Base-by-base conservation (phyloP, 331 rosid species). In the Quercus phellos region DNA sequence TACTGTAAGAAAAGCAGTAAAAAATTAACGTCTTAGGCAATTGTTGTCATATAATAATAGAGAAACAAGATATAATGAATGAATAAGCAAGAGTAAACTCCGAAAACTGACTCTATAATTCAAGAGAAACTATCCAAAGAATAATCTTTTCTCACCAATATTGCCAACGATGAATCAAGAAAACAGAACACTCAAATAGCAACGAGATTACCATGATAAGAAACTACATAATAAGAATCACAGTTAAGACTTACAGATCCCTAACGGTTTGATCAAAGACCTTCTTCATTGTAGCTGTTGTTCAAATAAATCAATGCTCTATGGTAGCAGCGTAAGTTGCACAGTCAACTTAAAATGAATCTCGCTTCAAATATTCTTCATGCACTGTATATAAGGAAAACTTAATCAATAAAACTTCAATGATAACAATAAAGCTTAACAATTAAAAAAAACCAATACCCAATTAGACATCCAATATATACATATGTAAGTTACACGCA, bases 251-350 rank as follows among this genome's bases (percentile, higher is more conserved):
- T 88, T 89, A 93, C 98, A 93, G 35, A 78, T 93, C 98, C 84
- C 98, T 90, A 71, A 93, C 96, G 77, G 98, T 93, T 86, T 93
- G 98, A 85, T 77, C 96, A 81, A 93, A 82, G 77, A 77, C 97
- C 86, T 91, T 93, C 97, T 93, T 93, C 97, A 93, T 93, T 7
- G 72, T 70, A 80, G 76, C 80, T 46, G 84, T 34, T 55, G 68
- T 75, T 78, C 72, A 35, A 42, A 73, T 42, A 50, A 30, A 77
- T 24, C 72, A 35, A 51, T 26, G 68, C 68, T 74, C 42, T n/a
- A 68, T 21, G 78, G 77, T 29, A 32, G 78, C 84, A 64, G 81
- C 60, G 12, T 74, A 51, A 63, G 54, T 73, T 75, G 68, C 79
- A 10, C 82, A 53, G 80, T 55, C 80, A 82, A 56, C 21, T 63